Evolutionary conservation across 352 stramenopile species (phyloP), one percentile per base, ranked within the genome.

Genomic region (Phytophthora sojae): DNA sequence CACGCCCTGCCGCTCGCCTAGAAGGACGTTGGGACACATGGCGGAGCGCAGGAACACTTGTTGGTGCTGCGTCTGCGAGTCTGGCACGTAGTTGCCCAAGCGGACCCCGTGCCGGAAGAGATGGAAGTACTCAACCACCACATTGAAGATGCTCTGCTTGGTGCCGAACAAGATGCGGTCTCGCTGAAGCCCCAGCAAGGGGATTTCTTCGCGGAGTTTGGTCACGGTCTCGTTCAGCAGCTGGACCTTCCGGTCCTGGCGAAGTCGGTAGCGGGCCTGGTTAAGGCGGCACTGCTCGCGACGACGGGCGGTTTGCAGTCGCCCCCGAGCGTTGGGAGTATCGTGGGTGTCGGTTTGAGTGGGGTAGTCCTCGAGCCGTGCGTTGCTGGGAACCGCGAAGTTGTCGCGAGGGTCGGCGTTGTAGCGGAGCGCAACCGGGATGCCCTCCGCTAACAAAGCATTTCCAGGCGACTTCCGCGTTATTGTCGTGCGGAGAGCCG

Each of bases 31-130:
- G 4, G 58, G n/a, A 2, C 47, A n/a, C 44, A 84, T 64, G 1
- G 50, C 49, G 7, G 44, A 60, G 8, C 47, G 25, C 7, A 84
- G 49, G 17, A 80, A 80, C 14, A 35, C 60, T 14, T 73, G 49
- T 23, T 76, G 67, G 2, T 65, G 25, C 14, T 56, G 60, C 14
- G 29, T 4, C 11, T 55, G 29, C 5, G 32, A 3, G 21, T 58
- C 19, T 56, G 55, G 25, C 25, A 8, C 35, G 23, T 23, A 19
- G 14, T 21, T 32, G 11, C 51, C 26, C 53, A 19, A 56, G 23
- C 26, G 30, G 19, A 58, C 14, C 21, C 66, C 59, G 14, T 63
- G 35, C 15, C 52, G 66, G 50, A 73, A 73, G 50, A 59, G 52
- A 23, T 53, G 44, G 23, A 72, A 67, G 17, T 67, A 72, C 50